Base-by-base conservation (phyloP, 1,139 yeast species). In the Kazachstania sp. region DNA sequence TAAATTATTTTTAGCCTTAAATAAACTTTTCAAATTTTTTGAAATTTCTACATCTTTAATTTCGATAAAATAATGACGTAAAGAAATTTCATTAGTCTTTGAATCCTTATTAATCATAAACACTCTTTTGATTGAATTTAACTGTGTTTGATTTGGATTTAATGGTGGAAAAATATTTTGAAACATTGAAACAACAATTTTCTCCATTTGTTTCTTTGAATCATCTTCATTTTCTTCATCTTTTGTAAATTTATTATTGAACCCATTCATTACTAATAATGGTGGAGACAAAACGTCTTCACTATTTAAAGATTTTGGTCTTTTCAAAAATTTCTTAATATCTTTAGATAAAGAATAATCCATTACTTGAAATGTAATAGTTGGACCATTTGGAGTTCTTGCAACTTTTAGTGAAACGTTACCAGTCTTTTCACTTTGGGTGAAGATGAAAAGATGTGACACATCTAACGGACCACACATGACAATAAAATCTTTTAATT, bases 381-480 rank as follows among this genome's bases (percentile, higher is more conserved):
- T 88, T 28, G 99, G 99, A 5, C 99, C 99, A 52, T 90, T 74
- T 32, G 98, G 97, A 71, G 92, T 78, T 59, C 87, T 78, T 2
- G 94, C 90, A 45, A 94, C 69, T 60, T 97, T 77, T 55, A 94
- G 71, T 44, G 92, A 83, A 11, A 94, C 82, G 51, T 81, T 82
- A 7, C 97, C 97, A 2, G 83, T 72, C 40, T 75, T 76, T 56
- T 79, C 83, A 40, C 87, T 78, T 63, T 87, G 95, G 53, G 90
- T 83, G 70, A 92, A 88, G 26, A 92, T 73, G 69, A 92, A 79
- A 62, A 94, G 68, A 66, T 92, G 96, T 8, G 92, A 75, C 12
- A 94, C 96, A 35, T 96, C 95, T 45, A 92, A 72, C 8, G 98
- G 97, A 4, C 98, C 98, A 36, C 97, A 88, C 97, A 92, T 90